phyloP scores from a whole-genome alignment of 75 land plant genomes.

The Ceratopteris richardii region DNA sequence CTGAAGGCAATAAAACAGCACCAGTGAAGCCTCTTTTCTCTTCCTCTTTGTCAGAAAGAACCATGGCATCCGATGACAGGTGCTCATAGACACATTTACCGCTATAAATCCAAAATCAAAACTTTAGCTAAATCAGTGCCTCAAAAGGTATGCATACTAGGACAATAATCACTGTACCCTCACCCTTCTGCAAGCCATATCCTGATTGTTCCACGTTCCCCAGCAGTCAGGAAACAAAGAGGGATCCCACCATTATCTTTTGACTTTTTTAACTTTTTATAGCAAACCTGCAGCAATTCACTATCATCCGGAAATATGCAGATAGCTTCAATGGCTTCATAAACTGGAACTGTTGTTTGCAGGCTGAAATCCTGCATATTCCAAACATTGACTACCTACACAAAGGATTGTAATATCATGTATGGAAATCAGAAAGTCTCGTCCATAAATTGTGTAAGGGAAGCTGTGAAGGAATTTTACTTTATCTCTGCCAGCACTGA shows the following conservation, averaged over 20 bases:
- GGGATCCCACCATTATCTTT: constrained; percentile 19
- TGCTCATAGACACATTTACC: constrained; percentile 78
- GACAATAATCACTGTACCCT: neutral
- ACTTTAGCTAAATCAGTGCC: too few relatives aligned
- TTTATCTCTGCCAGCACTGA: constrained; percentile 87
- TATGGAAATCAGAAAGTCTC: neutral
- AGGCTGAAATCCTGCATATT: constrained; percentile 52
- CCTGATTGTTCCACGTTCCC: constrained; percentile 77
- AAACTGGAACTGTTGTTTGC: constrained; percentile 59
- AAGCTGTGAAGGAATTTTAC: too few relatives aligned
- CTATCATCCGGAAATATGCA: constrained; percentile 41
- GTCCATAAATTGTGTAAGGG: neutral
- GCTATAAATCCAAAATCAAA: constrained; percentile 29
- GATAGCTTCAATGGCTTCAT: constrained; percentile 76
- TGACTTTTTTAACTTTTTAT: constrained; percentile 19
- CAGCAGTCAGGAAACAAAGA: constrained; percentile 68
- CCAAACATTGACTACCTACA: constrained; percentile 91
- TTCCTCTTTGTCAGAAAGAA: constrained; percentile 47
- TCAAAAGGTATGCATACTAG: too few relatives aligned
- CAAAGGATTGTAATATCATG: neutral
- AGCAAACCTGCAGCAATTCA: constrained; percentile 25
- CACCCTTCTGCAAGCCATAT: constrained; percentile 82
- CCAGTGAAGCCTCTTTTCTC: constrained; percentile 59
- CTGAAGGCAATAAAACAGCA: constrained; percentile 56
- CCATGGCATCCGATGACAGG: constrained; percentile 49